Conservation (phyloP, 2,329 filamentous ascomycete genomes). For the Talaromyces atroroseus region DNA sequence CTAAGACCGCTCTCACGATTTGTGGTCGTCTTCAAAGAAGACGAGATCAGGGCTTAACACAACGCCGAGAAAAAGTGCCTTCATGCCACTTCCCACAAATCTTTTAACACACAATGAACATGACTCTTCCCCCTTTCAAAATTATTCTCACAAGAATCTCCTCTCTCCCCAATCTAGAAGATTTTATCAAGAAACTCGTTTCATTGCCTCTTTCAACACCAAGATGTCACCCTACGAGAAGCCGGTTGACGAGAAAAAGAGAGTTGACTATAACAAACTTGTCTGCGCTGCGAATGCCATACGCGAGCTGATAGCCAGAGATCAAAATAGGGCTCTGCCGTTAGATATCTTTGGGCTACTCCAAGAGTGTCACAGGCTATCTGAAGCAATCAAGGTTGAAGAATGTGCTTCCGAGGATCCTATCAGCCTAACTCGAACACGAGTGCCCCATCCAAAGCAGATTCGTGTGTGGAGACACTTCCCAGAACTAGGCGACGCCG, state of each 20-base stretch:
- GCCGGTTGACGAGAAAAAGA: not conserved
- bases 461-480: not conserved
- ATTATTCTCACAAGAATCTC: not conserved
- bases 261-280: not conserved
- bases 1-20: not conserved
- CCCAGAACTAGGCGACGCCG: not conserved
- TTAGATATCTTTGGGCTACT: not conserved
- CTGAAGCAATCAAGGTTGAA: not conserved
- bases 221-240: not conserved
- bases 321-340: not conserved
- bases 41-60: not conserved
- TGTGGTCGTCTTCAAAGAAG: not conserved
- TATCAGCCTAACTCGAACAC: not conserved
- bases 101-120: not conserved
- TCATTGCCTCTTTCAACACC: not conserved
- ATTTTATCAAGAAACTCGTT: not conserved
- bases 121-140: not conserved
- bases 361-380: not conserved
- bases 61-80: not conserved
- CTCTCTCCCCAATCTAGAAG: not conserved
- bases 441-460: not conserved
- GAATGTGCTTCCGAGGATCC: not conserved
- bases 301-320: not conserved
- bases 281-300: not conserved
- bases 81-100: not conserved